These are phyloP conservation scores for Syzygium aromaticum DNA, from an alignment of 345 rosid genomes.

Conservation along the genomic window DNA sequence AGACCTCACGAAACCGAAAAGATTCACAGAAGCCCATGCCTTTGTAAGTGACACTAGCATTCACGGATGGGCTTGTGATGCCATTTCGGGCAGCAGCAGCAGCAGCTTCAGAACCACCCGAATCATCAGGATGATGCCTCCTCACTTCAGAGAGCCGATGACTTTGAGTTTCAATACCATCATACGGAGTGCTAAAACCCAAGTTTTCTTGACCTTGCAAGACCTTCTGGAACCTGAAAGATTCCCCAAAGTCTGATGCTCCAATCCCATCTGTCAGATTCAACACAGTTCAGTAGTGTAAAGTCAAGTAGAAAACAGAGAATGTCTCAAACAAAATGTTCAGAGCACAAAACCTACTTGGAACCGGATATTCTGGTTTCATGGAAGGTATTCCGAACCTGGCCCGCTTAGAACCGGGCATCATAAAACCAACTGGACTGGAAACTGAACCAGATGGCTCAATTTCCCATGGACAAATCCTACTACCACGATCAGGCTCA, in stretches of 20 bases:
- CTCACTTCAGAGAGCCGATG: constrained; percentile 24
- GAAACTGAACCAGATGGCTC: constrained; percentile 63
- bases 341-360: constrained; percentile 32
- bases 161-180: constrained; percentile 34
- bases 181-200: constrained; percentile 46
- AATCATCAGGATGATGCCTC: constrained; percentile 22
- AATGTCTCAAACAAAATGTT: neutral
- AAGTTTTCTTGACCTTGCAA: constrained; percentile 99
- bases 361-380: constrained; percentile 60
- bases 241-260: constrained; percentile 81
- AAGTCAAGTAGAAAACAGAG: neutral
- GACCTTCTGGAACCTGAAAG: constrained; percentile 95
- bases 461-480: constrained; percentile 96
- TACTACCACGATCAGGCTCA: constrained; percentile 48
- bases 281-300: neutral
- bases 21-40: constrained; percentile 61
- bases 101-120: constrained; percentile 22
- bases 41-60: constrained; percentile 24
- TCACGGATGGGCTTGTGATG: constrained; percentile 13
- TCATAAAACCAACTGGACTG: constrained; percentile 38
- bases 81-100: constrained; percentile 1
- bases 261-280: constrained; percentile 54
- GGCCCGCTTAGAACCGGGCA: constrained; percentile 66
- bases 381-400: constrained; percentile 66
- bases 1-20: constrained; percentile 73